Percentiles rank a stretch among this genome's conserved stretches.
Evolutionary conservation across 164 flowering plant genomes (phyloP).

Genomic region (Protea cynaroides): DNA sequence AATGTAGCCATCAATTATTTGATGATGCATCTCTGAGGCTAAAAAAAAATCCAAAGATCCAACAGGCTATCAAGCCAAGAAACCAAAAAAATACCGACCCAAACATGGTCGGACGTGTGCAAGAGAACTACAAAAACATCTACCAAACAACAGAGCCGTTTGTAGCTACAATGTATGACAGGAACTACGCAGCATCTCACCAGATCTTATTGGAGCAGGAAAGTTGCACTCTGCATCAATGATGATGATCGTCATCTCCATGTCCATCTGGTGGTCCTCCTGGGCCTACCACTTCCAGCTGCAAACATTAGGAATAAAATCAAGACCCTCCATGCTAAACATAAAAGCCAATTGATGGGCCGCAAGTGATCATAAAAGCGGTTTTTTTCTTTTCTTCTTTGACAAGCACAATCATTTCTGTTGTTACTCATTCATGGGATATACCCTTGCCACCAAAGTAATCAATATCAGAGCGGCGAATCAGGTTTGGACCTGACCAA

Average conservation of each 20-base stretch:
- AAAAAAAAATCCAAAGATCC: constrained; percentile 11
- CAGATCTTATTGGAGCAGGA: constrained; percentile 33
- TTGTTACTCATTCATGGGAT: too few relatives aligned
- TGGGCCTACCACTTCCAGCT: constrained; percentile 80
- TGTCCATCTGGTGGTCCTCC: constrained; percentile 71
- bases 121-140: constrained; percentile 13
- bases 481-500: too few relatives aligned
- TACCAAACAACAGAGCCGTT: constrained; percentile 12
- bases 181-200: constrained; percentile 24
- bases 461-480: too few relatives aligned
- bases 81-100: constrained; percentile 6
- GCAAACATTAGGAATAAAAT: constrained; percentile 13
- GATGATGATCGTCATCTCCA: constrained; percentile 40
- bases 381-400: too few relatives aligned
- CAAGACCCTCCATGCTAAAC: not conserved
- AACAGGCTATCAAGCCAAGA: not conserved
- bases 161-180: constrained; percentile 17
- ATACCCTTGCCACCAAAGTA: too few relatives aligned
- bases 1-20: constrained; percentile 20
- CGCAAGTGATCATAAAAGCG: too few relatives aligned
- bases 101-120: constrained; percentile 10
- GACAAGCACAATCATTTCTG: too few relatives aligned
- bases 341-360: constrained; percentile 1
- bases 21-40: constrained; percentile 7
- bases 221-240: constrained; percentile 26